Percentiles rank a stretch among this genome's conserved stretches.
Evolutionary conservation across 2,329 filamentous ascomycete species (phyloP).

Genomic region (Fusarium sp.): DNA sequence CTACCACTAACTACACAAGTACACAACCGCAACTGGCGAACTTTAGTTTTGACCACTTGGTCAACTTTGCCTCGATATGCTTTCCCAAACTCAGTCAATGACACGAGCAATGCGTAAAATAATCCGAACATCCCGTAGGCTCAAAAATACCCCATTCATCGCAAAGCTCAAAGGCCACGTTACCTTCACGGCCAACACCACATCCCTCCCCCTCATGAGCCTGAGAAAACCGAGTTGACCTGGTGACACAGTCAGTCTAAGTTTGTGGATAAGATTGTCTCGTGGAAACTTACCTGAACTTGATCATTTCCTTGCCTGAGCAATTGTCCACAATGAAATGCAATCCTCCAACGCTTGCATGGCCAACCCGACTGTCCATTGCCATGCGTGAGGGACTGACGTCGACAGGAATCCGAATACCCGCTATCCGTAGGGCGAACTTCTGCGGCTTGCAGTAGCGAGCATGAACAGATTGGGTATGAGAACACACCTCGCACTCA

Average conservation of each 20-base stretch:
- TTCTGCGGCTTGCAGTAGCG: not conserved
- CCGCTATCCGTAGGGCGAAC: conserved; percentile 15
- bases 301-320: conserved; percentile 14
- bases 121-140: conserved; percentile 19
- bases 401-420: conserved; percentile 16
- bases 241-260: conserved; percentile 18
- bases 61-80: not conserved
- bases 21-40: too few relatives aligned
- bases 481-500: conserved; percentile 29
- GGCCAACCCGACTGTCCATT: conserved; percentile 25
- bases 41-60: too few relatives aligned
- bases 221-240: conserved; percentile 37
- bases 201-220: conserved; percentile 27
- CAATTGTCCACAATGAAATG: conserved; percentile 37
- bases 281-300: conserved; percentile 30
- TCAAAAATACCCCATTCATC: conserved; percentile 13
- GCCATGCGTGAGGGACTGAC: conserved; percentile 29
- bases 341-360: conserved; percentile 30
- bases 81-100: not conserved
- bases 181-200: not conserved
- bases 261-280: not conserved
- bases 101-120: conserved; percentile 30
- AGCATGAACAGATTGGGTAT: not conserved
- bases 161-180: not conserved
- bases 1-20: too few relatives aligned